Base-by-base conservation (phyloP, 352 stramenopile genomes). In the Pythium aphanidermatum region DNA sequence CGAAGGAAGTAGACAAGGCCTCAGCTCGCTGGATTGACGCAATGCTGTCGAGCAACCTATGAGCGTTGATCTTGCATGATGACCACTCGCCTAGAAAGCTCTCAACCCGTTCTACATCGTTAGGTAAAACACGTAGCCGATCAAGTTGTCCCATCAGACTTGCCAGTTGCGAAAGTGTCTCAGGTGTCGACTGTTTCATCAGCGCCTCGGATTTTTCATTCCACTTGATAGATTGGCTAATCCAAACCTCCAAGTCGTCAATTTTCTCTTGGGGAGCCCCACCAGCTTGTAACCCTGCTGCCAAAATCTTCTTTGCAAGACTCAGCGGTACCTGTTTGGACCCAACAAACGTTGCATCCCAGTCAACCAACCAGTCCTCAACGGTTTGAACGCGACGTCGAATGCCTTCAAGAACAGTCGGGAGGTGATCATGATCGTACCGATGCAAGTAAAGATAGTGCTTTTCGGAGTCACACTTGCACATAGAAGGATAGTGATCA, bases 401-500 rank as follows among this genome's bases (percentile, higher is more conserved):
- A 26, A 88, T 62, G 3, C 48, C 60, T 6, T 45, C 20, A 4
- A 84, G 11, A 13, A 86, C 38, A 1, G 53, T 46, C 47, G 64
- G 48, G 23, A 90, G 45, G 29, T 77, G 63, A 5, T 43, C 38
- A 21, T 40, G 40, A 16, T 83, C 63, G 30, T 74, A 78, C 3
- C 78, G 78, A 24, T 74, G 74, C 44, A 90, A 20, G 32, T 76
- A 86, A 20, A 82, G 46, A 29, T 86, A 87, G 25, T 83, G 63
- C 5, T 68, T 46, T 14, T 65, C 55, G 1, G 37, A 40, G 30
- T 80, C 54, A 35, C 81, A 93, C 47, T 83, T 82, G 60, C 81
- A 93, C 78, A 89, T 88, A n/a, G 53, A 60, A 0, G 64, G 21
- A 32, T 84, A 89, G 49, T 93, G 81, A 4, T 90, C 75, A 16